A percentile compares a stretch with the other conserved stretches of the same genome.
phyloP scores from a whole-genome alignment of 2,329 filamentous ascomycete species.

The Colletotrichum brevisporum region DNA sequence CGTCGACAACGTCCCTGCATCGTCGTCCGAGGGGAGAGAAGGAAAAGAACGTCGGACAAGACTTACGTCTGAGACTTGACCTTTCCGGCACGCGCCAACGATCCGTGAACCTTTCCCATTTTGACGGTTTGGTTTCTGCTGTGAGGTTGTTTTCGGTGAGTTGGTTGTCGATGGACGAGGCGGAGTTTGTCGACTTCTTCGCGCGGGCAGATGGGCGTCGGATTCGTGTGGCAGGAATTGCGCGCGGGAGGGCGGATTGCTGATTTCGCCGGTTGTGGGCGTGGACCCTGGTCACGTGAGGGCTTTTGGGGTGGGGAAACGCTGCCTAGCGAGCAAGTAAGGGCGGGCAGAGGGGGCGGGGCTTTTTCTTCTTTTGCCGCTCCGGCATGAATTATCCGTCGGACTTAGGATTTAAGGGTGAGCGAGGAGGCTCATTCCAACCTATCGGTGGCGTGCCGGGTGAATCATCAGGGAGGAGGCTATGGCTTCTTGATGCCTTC shows the following conservation, averaged over 20 bases:
- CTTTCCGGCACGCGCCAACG: slow-evolving; percentile 95
- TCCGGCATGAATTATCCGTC: slow-evolving; percentile 26
- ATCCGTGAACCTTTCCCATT: slow-evolving; percentile 78
- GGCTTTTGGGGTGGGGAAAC: slow-evolving; percentile 20
- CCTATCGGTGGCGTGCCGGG: slow-evolving; percentile 5
- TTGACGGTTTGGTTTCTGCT: slow-evolving; percentile 43
- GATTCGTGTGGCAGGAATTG: slow-evolving; percentile 16
- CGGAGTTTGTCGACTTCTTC: slow-evolving; percentile 3
- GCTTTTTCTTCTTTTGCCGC: slow-evolving; percentile 6
- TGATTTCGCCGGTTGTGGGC: slow-evolving; percentile 36
- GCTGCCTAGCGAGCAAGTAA: slow-evolving; percentile 25
- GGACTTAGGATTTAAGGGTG: slow-evolving; percentile 11
- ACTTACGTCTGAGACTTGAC: slow-evolving; percentile 91
- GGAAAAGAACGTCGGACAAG: slow-evolving; percentile 16
- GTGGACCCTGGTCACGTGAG: slow-evolving; percentile 39
- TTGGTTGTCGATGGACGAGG: slow-evolving; percentile 37
- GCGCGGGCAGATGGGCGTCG: slow-evolving; percentile 35
- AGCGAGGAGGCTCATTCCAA: no score
- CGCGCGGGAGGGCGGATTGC: slow-evolving; percentile 19
- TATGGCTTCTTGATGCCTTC: not conserved
- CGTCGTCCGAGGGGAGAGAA: not conserved
- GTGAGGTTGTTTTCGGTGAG: slow-evolving; percentile 35
- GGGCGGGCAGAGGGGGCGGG: slow-evolving; percentile 28
- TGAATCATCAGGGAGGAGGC: slow-evolving; percentile 27
- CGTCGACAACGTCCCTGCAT: slow-evolving; percentile 24